Conservation (phyloP, 2,329 filamentous ascomycete genomes). For the Metarhizium humberi region DNA sequence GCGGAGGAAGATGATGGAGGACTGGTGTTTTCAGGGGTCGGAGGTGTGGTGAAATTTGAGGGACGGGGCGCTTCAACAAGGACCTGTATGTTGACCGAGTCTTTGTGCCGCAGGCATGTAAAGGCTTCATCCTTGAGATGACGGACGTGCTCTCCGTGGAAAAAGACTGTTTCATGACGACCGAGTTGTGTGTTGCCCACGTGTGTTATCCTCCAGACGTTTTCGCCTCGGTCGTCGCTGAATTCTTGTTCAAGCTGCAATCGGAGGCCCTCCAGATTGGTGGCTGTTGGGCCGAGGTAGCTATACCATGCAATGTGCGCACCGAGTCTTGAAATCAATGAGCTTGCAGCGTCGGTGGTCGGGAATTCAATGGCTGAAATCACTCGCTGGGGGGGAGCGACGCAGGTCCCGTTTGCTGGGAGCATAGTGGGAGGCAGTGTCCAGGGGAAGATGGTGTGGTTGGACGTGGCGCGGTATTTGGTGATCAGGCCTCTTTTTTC, state of each 20-base stretch:
- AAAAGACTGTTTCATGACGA: conserved; percentile 77
- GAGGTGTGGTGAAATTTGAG: conserved; percentile 15
- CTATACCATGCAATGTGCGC: conserved; percentile 24
- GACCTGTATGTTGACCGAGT: conserved; percentile 65
- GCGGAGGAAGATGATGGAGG: not conserved
- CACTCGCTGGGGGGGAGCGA: conserved; percentile 58
- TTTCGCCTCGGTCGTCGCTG: conserved; percentile 26
- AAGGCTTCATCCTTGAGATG: conserved; percentile 79
- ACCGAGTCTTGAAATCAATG: conserved; percentile 22
- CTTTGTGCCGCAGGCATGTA: conserved; percentile 62
- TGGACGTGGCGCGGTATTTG: conserved; percentile 47
- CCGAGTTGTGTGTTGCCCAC: conserved; percentile 76
- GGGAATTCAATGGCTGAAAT: conserved; percentile 62
- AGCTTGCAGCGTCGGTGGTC: conserved; percentile 27
- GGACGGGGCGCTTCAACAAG: conserved; percentile 24
- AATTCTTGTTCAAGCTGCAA: conserved; percentile 61
- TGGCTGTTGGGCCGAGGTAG: conserved; percentile 36
- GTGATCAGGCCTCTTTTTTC: conserved; percentile 28
- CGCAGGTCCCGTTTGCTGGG: conserved; percentile 68
- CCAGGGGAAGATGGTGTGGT: conserved; percentile 88
- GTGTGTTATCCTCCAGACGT: conserved; percentile 63
- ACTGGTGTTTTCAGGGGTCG: conserved; percentile 10
- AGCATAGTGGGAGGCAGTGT: conserved; percentile 71
- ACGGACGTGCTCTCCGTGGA: conserved; percentile 66
- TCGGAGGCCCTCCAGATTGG: conserved; percentile 44